phyloP scores from a whole-genome alignment of 169 alveolate genomes.

The Plasmodium knowlesi region DNA sequence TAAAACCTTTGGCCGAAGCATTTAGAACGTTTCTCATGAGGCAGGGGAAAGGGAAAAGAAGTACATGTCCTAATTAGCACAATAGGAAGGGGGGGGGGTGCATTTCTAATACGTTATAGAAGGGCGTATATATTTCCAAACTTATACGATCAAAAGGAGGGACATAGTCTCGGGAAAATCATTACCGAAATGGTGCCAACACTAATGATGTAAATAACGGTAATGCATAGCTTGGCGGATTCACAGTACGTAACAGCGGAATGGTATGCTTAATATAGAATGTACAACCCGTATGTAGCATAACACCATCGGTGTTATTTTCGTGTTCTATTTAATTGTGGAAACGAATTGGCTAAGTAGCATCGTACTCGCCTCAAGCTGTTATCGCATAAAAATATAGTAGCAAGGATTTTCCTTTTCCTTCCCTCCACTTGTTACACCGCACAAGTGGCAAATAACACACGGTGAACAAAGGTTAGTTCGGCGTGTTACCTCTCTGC shows the following conservation, averaged over 20 bases:
- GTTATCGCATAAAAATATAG: neutral
- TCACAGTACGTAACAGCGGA: neutral
- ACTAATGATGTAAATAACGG: neutral
- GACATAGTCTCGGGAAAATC: neutral
- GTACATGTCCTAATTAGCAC: neutral
- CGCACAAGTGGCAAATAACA: neutral
- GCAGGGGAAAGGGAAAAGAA: neutral
- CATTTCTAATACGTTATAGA: neutral
- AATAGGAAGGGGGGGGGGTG: neutral
- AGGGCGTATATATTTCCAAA: neutral
- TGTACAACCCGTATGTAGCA: neutral
- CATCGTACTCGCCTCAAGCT: neutral
- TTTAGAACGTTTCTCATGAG: neutral
- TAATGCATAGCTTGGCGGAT: neutral
- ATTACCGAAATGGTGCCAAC: neutral
- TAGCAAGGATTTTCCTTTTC: neutral
- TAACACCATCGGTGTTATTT: neutral
- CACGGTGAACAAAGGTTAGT: neutral
- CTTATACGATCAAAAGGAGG: neutral
- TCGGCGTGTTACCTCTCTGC: neutral
- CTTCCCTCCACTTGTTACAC: neutral
- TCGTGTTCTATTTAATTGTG: neutral
- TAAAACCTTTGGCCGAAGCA: neutral
- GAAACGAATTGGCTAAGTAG: neutral
- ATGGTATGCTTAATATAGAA: neutral